These are phyloP conservation scores for Aspergillus sp. DNA, from an alignment of 2,329 filamentous ascomycete genomes.

Conservation along the genomic window DNA sequence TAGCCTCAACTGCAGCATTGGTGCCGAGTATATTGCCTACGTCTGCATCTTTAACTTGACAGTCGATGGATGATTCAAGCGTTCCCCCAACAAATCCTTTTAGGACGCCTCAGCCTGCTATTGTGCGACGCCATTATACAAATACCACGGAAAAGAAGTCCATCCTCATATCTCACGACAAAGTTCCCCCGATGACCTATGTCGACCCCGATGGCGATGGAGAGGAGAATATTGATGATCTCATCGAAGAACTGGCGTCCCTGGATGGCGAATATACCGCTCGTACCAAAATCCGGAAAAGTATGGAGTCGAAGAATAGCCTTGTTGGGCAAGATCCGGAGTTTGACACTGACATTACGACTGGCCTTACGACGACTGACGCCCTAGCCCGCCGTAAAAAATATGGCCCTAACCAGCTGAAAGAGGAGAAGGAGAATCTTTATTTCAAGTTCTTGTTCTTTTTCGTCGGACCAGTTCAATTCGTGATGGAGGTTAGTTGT, in stretches of 20 bases:
- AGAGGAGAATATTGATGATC: slow-evolving; percentile 79
- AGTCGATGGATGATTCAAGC: background rate
- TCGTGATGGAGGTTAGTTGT: slow-evolving; percentile 79
- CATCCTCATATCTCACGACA: background rate
- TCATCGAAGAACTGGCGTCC: slow-evolving; percentile 78
- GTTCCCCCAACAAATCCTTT: background rate
- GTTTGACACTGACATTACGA: slow-evolving; percentile 71
- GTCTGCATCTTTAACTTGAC: slow-evolving; percentile 3
- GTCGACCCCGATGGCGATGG: slow-evolving; percentile 65
- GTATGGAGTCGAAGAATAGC: slow-evolving; percentile 54
- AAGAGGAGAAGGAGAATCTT: slow-evolving; percentile 84
- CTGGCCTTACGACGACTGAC: slow-evolving; percentile 71
- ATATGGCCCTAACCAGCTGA: slow-evolving; percentile 85
- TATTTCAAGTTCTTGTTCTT: slow-evolving; percentile 78
- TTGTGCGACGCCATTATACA: background rate
- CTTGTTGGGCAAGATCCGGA: slow-evolving; percentile 70
- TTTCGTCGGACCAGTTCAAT: slow-evolving; percentile 87
- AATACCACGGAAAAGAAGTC: background rate
- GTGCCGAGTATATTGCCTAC: slow-evolving; percentile 1
- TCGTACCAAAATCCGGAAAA: slow-evolving; percentile 55
- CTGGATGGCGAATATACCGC: slow-evolving; percentile 66
- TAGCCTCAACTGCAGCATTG: background rate
- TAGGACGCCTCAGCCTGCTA: background rate
- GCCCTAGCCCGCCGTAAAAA: slow-evolving; percentile 65
- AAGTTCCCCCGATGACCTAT: slow-evolving; percentile 55